Percentiles rank a stretch among this genome's conserved stretches.
Evolutionary conservation across 805 yeast genomes (phyloP).

Genomic region (Saturnispora zaruensis): DNA sequence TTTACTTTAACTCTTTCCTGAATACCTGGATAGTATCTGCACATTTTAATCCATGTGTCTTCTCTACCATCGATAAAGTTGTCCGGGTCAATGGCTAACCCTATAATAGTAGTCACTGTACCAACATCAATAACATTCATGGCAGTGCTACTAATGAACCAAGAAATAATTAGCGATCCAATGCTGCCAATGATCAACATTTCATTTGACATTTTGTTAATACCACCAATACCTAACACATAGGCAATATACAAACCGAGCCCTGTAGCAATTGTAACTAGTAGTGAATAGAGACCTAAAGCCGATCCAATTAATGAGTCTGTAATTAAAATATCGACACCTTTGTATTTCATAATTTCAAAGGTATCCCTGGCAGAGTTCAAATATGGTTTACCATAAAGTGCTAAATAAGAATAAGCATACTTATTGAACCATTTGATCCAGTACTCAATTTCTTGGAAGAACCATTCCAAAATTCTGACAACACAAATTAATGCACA

Average conservation of each 20-base stretch:
- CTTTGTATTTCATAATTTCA: slow-evolving; percentile 67
- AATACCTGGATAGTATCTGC: slow-evolving; percentile 26
- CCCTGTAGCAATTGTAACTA: slow-evolving; percentile 45
- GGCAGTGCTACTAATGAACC: slow-evolving; percentile 67
- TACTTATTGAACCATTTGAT: slow-evolving; percentile 83
- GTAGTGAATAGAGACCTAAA: slow-evolving; percentile 62
- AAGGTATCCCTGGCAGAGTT: slow-evolving; percentile 76
- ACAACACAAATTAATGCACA: slow-evolving; percentile 37
- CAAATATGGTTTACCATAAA: slow-evolving; percentile 74
- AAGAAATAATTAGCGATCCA: slow-evolving; percentile 48
- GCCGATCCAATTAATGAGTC: slow-evolving; percentile 79
- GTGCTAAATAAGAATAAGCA: slow-evolving; percentile 79
- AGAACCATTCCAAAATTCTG: slow-evolving; percentile 63
- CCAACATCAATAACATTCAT: slow-evolving; percentile 75
- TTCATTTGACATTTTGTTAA: slow-evolving; percentile 20
- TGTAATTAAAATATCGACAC: slow-evolving; percentile 75
- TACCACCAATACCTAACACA: background rate
- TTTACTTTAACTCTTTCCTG: slow-evolving; percentile 24
- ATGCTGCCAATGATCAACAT: slow-evolving; percentile 23
- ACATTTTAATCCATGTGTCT: slow-evolving; percentile 28
- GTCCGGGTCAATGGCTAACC: slow-evolving; percentile 79
- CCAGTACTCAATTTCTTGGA: slow-evolving; percentile 27
- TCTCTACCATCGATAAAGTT: slow-evolving; percentile 59
- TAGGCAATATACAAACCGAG: slow-evolving; percentile 7
- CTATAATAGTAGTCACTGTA: slow-evolving; percentile 73